Evolutionary conservation across 805 yeast genomes (phyloP).

Genomic region (Metschnikowia continentalis): DNA sequence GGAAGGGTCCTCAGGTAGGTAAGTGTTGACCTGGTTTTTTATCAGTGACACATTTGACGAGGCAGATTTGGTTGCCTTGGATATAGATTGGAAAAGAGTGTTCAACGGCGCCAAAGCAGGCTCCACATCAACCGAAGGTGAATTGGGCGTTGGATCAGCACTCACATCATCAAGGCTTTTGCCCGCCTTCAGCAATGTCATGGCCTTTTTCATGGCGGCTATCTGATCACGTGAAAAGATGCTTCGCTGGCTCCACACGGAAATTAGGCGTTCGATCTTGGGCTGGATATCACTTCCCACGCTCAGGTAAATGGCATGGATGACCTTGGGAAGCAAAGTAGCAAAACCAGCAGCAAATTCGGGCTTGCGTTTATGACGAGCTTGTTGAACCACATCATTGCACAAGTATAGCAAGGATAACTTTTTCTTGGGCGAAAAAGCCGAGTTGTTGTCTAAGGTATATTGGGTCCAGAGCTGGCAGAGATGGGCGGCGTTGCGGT

Average conservation of each 20-base stretch:
- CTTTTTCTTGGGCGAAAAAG: slow-evolving; percentile 28
- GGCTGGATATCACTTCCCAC: slow-evolving; percentile 38
- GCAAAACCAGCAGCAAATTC: slow-evolving; percentile 60
- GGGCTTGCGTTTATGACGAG: slow-evolving; percentile 55
- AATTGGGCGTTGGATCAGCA: neutral
- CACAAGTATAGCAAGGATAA: slow-evolving; percentile 64
- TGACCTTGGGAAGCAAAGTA: slow-evolving; percentile 40
- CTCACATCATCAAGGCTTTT: neutral
- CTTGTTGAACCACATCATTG: slow-evolving; percentile 79
- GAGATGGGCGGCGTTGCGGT: slow-evolving; percentile 50
- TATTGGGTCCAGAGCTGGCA: slow-evolving; percentile 51
- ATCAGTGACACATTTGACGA: slow-evolving; percentile 35
- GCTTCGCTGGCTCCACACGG: slow-evolving; percentile 54
- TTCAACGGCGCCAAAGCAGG: slow-evolving; percentile 34
- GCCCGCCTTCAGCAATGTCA: slow-evolving; percentile 19
- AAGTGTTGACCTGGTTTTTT: slow-evolving; percentile 33
- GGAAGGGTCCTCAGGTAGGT: slow-evolving; percentile 33
- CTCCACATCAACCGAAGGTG: slow-evolving; percentile 14
- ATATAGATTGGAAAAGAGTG: slow-evolving; percentile 26
- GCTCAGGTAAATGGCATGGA: slow-evolving; percentile 28
- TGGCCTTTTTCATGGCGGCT: slow-evolving; percentile 22
- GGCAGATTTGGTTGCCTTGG: slow-evolving; percentile 17
- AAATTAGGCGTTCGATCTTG: slow-evolving; percentile 47
- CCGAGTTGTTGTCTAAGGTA: slow-evolving; percentile 17
- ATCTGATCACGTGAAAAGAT: slow-evolving; percentile 37